Evolutionary conservation across 2,329 filamentous ascomycete genomes (phyloP).

Genomic region (Diaporthe sp.): DNA sequence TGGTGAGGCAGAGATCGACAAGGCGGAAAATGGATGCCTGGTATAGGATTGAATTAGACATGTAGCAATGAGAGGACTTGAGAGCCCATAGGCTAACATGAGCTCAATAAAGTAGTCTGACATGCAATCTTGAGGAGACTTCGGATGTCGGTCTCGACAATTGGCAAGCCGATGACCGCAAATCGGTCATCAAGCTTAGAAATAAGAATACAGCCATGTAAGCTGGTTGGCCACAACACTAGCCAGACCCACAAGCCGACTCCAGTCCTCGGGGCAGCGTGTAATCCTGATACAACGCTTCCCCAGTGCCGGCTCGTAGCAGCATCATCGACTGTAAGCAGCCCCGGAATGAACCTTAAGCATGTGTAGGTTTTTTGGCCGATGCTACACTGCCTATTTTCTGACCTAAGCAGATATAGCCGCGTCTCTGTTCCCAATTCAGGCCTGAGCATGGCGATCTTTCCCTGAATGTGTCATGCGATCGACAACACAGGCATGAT

Average conservation of each 20-base stretch:
- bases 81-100: neutral
- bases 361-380: neutral
- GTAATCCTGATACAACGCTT: neutral
- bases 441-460: neutral
- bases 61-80: neutral
- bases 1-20: neutral
- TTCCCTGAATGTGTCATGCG: neutral
- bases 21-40: neutral
- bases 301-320: neutral
- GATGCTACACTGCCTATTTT: conserved; percentile 4
- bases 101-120: neutral
- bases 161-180: neutral
- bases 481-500: neutral
- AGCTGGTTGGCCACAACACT: neutral
- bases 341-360: neutral
- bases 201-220: neutral
- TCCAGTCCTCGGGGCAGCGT: neutral
- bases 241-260: neutral
- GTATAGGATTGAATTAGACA: too few species aligned
- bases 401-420: conserved; percentile 1
- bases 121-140: neutral
- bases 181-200: conserved; percentile 3
- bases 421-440: neutral
- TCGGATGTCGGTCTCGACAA: conserved; percentile 1
- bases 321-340: neutral